A percentile compares a stretch with the other conserved stretches of the same genome.
These are phyloP conservation scores for Colletotrichum cereale DNA, from an alignment of 2,329 filamentous ascomycete species.

Conservation along the genomic window DNA sequence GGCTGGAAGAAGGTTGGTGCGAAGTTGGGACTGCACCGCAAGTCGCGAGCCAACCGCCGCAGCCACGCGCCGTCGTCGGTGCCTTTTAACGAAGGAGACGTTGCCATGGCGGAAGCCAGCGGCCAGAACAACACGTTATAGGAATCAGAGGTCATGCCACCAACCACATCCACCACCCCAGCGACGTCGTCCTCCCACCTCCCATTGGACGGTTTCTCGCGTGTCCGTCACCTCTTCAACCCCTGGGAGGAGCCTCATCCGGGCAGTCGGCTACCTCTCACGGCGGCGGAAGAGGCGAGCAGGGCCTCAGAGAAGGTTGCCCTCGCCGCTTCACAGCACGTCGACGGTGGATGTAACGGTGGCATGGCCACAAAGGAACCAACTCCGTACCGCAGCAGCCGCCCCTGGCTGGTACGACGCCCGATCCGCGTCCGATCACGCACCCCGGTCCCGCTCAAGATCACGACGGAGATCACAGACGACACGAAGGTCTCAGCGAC, in stretches of 20 bases:
- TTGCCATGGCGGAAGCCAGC: constrained; percentile 51
- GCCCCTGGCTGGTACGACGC: constrained; percentile 43
- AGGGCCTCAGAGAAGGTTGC: constrained; percentile 41
- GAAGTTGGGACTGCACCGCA: constrained; percentile 70
- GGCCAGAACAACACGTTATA: constrained; percentile 61
- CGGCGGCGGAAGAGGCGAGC: constrained; percentile 44
- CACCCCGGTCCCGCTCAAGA: constrained; percentile 48
- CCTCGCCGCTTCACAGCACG: constrained; percentile 21
- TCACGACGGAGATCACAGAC: constrained; percentile 44
- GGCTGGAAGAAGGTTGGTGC: constrained; percentile 76
- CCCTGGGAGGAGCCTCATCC: constrained; percentile 61
- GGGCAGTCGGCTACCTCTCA: constrained; percentile 55
- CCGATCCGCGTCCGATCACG: constrained; percentile 45
- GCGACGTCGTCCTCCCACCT: constrained; percentile 42
- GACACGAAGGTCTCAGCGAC: constrained; percentile 37
- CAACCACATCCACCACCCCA: constrained; percentile 55
- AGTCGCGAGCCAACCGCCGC: constrained; percentile 60
- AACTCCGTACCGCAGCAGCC: constrained; percentile 44
- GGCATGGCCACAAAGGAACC: constrained; percentile 64
- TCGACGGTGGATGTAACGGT: constrained; percentile 47
- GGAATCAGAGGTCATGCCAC: constrained; percentile 69
- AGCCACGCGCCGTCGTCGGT: constrained; percentile 60
- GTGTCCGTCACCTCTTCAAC: constrained; percentile 40
- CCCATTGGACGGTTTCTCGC: constrained; percentile 39
- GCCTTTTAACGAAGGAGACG: constrained; percentile 52